Conservation (phyloP, 305 asterid genomes). For the Solanum chacoense region DNA sequence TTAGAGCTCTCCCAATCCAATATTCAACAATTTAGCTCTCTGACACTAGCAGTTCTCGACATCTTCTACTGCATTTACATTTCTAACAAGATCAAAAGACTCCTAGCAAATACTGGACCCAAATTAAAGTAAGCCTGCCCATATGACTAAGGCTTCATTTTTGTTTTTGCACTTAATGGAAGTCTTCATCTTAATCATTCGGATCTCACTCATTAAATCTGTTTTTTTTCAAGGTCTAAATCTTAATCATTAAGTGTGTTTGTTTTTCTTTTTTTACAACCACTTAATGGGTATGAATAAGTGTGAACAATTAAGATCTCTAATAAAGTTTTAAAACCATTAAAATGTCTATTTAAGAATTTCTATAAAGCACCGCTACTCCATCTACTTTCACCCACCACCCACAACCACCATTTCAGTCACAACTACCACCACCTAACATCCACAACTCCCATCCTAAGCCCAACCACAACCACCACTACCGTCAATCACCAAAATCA, state of each 20-base stretch:
- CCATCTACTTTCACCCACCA: neutral
- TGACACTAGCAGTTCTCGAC: neutral
- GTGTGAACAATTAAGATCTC: neutral
- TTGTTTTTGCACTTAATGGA: neutral
- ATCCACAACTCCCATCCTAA: neutral
- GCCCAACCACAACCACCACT: neutral
- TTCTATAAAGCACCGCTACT: neutral
- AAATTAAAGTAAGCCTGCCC: neutral
- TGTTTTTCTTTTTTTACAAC: neutral
- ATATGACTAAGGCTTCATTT: neutral
- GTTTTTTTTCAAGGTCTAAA: neutral
- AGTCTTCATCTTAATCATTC: neutral
- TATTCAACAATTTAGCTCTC: neutral
- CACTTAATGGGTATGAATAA: neutral
- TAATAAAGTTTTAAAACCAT: neutral
- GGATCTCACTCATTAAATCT: neutral
- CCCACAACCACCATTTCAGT: neutral
- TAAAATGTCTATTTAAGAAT: neutral
- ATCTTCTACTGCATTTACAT: neutral
- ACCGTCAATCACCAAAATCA: neutral
- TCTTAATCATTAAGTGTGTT: neutral
- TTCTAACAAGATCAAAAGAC: neutral
- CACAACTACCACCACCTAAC: neutral
- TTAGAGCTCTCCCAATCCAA: neutral
- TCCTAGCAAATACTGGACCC: neutral